A percentile compares a stretch with the other conserved stretches of the same genome.
These are phyloP conservation scores for Botrytis fragariae DNA, from an alignment of 2,329 filamentous ascomycete species.

Conservation along the genomic window DNA sequence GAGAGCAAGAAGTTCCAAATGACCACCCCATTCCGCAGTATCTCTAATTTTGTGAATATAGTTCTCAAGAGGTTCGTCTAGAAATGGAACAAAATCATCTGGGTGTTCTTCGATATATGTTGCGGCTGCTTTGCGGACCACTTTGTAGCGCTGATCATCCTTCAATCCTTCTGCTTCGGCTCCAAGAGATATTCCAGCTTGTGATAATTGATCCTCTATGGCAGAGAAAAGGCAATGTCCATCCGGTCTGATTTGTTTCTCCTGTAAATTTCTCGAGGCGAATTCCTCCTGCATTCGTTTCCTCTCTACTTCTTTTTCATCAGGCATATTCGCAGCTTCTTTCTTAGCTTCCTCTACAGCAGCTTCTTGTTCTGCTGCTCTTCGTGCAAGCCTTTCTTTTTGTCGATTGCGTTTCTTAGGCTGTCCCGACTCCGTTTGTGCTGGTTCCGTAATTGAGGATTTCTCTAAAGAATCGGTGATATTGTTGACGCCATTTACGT, in stretches of 20 bases:
- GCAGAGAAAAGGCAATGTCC: constrained; percentile 95
- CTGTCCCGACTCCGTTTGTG: constrained; percentile 30
- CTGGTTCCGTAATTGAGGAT: constrained; percentile 28
- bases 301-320: constrained; percentile 69
- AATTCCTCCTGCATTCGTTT: constrained; percentile 69
- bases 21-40: constrained; percentile 94
- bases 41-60: constrained; percentile 77
- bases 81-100: constrained; percentile 81
- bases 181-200: constrained; percentile 48
- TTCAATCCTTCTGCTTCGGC: constrained; percentile 33
- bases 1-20: constrained; percentile 84
- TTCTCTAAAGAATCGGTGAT: constrained; percentile 29
- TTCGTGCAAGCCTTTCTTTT: constrained; percentile 85
- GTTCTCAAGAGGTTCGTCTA: constrained; percentile 73
- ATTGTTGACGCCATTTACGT: constrained; percentile 24
- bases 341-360: constrained; percentile 63
- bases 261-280: constrained; percentile 58
- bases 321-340: constrained; percentile 72
- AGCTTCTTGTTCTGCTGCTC: constrained; percentile 80
- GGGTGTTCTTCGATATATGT: constrained; percentile 71
- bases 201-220: constrained; percentile 76
- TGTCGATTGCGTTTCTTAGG: constrained; percentile 78
- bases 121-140: constrained; percentile 69
- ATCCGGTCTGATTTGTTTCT: constrained; percentile 82
- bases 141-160: constrained; percentile 55